phyloP scores from a whole-genome alignment of 495 filamentous ascomycete species.

The Cercophora samala region DNA sequence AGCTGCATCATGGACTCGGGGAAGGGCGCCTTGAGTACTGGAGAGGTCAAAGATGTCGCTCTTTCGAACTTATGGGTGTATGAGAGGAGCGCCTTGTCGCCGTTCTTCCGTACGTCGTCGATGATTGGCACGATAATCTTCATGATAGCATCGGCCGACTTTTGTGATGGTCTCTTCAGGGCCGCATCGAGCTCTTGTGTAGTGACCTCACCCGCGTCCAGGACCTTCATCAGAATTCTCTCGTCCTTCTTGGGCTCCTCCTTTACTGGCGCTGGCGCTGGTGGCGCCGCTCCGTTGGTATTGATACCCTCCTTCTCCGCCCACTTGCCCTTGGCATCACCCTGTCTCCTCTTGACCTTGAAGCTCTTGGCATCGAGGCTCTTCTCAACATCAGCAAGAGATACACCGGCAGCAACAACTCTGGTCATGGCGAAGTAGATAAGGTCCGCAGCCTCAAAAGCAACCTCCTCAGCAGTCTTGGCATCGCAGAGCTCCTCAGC shows the following conservation, averaged over 20 bases:
- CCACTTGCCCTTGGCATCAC: conserved; percentile 90
- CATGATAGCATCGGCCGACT: conserved; percentile 85
- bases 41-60: conserved; percentile 82
- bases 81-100: conserved; percentile 80
- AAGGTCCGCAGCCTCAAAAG: conserved; percentile 91
- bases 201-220: conserved; percentile 61
- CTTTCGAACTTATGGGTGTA: conserved; percentile 98
- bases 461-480: conserved; percentile 72
- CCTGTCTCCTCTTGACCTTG: conserved; percentile 86
- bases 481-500: conserved; percentile 91
- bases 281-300: conserved; percentile 40
- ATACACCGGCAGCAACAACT: conserved; percentile 77
- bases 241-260: conserved; percentile 51
- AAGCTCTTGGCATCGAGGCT: conserved; percentile 91
- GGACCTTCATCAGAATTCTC: conserved; percentile 78
- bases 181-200: conserved; percentile 60
- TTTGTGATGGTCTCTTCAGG: conserved; percentile 85
- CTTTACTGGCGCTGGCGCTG: conserved; percentile 37
- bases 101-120: conserved; percentile 70
- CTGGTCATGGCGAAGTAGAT: conserved; percentile 94
- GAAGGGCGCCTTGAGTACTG: conserved; percentile 86
- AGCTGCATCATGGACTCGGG: conserved; percentile 79
- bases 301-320: conserved; percentile 74
- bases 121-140: conserved; percentile 88
- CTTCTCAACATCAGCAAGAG: conserved; percentile 79